Evolutionary conservation across 2,329 filamentous ascomycete species (phyloP), one percentile per base, ranked within the genome.

Genomic region (Aspergillus thermomutatus): DNA sequence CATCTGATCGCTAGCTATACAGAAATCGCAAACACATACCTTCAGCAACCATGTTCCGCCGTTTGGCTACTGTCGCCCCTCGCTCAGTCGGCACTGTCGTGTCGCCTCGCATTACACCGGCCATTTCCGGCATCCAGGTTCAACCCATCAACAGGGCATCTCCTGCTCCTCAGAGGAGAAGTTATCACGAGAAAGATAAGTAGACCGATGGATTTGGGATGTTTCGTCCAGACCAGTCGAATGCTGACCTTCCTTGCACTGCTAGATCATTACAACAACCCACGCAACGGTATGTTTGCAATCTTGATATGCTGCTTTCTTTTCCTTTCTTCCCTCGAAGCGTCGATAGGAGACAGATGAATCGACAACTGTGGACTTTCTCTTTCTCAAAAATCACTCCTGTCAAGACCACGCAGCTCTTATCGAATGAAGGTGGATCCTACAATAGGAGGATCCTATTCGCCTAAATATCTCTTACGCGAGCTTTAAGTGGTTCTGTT

Each of bases 181-280:
- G 75, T 61, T 88, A 87, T 71, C 85, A 88, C 69, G 85, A 87
- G 74, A 87, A 87, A 81, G 85, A 83, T 83, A 78, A 76, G 80
- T 81, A 17, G 7, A 25, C 10, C 19, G 49, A 34, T 17, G 26
- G 41, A 48, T 54, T 51, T 4, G 21, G 23, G 26, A 25, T 40
- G 40, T 47, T 28, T 55, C 27, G 8, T 8, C 14, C 9, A 31
- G 2, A 23, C 37, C 19, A 11, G 31, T 5, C 23, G 23, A 54
- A 58, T 57, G n/a, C 56, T 65, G 57, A 60, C 65, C 27, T 25
- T 52, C 53, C 54, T 14, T 58, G 57, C 53, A 82, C 79, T 90
- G 64, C 82, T 95, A 63, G 91, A 95, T 75, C 91, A 93, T 78
- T 93, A 93, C 79, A 89, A 84, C 75, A 83, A 84, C 66, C 89